Evolutionary conservation across 805 yeast genomes (phyloP).

Genomic region (Candida nonsorbophila): DNA sequence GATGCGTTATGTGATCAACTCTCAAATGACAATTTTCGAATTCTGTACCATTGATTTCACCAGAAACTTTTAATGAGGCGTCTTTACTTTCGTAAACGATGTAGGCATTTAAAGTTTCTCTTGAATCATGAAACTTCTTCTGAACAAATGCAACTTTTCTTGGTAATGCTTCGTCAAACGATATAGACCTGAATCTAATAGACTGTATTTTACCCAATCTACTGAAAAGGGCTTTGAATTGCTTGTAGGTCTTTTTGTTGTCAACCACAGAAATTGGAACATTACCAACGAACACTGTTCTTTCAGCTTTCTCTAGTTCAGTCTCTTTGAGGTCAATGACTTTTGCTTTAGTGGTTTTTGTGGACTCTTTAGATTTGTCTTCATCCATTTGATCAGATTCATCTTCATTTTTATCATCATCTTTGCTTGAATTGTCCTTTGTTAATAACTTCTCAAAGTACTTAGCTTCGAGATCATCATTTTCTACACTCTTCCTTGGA

Average conservation of each 20-base stretch:
- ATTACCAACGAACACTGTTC: conserved; percentile 87
- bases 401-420: conserved; percentile 11
- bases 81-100: conserved; percentile 64
- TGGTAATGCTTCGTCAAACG: conserved; percentile 82
- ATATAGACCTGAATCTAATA: conserved; percentile 86
- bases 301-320: conserved; percentile 79
- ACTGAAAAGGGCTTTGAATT: conserved; percentile 60
- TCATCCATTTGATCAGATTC: conserved; percentile 11
- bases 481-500: conserved; percentile 43
- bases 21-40: conserved; percentile 74
- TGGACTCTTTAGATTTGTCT: conserved; percentile 4
- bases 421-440: conserved; percentile 13
- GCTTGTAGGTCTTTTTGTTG: conserved; percentile 53
- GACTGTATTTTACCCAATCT: conserved; percentile 58
- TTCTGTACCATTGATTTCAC: conserved; percentile 57
- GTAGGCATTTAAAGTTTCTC: conserved; percentile 85
- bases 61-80: conserved; percentile 41
- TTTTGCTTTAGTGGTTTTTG: conserved; percentile 33
- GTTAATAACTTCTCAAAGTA: conserved; percentile 47
- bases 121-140: conserved; percentile 67
- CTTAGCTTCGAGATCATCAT: conserved; percentile 45
- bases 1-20: conserved; percentile 92
- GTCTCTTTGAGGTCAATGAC: conserved; percentile 55
- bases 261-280: conserved; percentile 62
- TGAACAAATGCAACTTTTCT: conserved; percentile 86